phyloP scores from a whole-genome alignment of 805 yeast genomes.

The Yarrowia phangngaensis region DNA sequence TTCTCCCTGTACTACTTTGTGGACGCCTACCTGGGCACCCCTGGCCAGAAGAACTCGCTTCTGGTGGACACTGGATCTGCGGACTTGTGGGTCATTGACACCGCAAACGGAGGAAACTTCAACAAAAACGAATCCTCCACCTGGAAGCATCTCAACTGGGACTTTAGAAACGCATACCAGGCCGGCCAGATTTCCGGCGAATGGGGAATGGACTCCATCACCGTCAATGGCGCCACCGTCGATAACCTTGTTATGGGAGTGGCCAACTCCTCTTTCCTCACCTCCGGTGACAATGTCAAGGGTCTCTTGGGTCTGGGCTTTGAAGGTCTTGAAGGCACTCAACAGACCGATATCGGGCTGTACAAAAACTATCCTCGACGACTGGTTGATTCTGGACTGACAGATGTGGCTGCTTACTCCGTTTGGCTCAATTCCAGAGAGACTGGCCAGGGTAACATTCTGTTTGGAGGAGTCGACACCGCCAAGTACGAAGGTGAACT shows the following conservation, averaged over 20 bases:
- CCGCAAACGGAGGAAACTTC: conserved; percentile 21
- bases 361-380: conserved; percentile 34
- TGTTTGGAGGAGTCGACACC: conserved; percentile 45
- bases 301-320: conserved; percentile 41
- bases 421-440: conserved; percentile 41
- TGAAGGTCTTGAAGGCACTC: conserved; percentile 37
- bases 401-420: conserved; percentile 44
- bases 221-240: conserved; percentile 49
- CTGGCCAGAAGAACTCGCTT: conserved; percentile 50
- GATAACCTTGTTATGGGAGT: conserved; percentile 61
- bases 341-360: conserved; percentile 28
- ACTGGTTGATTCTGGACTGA: conserved; percentile 41
- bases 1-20: conserved; percentile 29
- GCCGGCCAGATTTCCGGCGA: conserved; percentile 48
- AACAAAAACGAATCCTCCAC: conserved; percentile 30
- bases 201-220: conserved; percentile 59
- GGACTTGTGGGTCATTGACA: conserved; percentile 54
- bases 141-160: conserved; percentile 30
- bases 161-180: conserved; percentile 33
- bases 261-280: conserved; percentile 53
- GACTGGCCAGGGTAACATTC: conserved; percentile 39
- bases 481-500: conserved; percentile 43
- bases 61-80: conserved; percentile 69
- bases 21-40: conserved; percentile 51
- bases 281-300: conserved; percentile 36